These are phyloP conservation scores for Senna tora DNA, from an alignment of 306 rosid species.

Conservation along the genomic window DNA sequence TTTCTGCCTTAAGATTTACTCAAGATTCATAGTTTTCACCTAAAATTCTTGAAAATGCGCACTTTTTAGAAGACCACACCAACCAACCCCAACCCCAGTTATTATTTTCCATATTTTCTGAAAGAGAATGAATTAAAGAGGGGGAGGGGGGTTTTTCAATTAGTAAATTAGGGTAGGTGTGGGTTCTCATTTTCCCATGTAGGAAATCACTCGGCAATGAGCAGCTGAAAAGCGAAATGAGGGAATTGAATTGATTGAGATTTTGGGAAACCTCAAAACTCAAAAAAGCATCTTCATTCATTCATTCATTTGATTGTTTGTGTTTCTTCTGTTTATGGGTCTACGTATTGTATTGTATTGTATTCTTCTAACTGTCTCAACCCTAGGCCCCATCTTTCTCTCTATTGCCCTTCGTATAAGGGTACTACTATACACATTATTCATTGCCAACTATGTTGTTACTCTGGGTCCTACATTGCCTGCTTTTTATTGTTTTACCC, in stretches of 20 bases:
- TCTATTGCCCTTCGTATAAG: no score
- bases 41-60: constrained; percentile 40
- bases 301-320: not conserved
- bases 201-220: constrained; percentile 37
- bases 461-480: not conserved
- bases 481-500: not conserved
- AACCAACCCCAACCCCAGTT: constrained; percentile 30
- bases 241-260: constrained; percentile 7
- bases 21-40: constrained; percentile 32
- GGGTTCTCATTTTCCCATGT: constrained; percentile 38
- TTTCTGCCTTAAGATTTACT: constrained; percentile 25
- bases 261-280: constrained; percentile 31
- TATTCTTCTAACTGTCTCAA: not conserved
- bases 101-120: no score
- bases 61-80: constrained; percentile 50
- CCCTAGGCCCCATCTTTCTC: not conserved
- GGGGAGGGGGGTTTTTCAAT: not conserved
- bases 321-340: no score
- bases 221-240: constrained; percentile 30
- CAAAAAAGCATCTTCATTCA: constrained; percentile 12
- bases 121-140: constrained; percentile 10
- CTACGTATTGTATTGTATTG: no score
- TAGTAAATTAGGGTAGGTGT: not conserved
- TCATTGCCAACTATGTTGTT: not conserved
- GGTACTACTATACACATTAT: no score